Evolutionary conservation across 2,329 filamentous ascomycete species (phyloP).

Genomic region (Colletotrichum agaves): DNA sequence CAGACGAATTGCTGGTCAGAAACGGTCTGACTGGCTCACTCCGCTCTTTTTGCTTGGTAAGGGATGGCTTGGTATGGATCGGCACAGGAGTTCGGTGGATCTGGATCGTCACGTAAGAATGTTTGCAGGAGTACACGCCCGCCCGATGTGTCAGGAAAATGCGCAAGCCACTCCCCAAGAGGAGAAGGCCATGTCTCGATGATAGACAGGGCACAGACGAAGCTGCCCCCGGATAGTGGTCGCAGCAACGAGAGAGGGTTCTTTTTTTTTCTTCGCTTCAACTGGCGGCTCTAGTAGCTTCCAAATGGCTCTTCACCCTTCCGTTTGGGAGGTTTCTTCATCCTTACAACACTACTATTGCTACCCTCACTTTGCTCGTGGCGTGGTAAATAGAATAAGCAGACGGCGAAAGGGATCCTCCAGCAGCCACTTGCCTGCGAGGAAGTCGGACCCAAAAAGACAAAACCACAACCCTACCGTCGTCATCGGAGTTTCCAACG

Average conservation of each 20-base stretch:
- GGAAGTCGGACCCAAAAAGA: conserved; percentile 22
- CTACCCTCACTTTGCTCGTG: conserved; percentile 33
- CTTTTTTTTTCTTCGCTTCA: conserved; percentile 34
- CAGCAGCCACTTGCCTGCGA: conserved; percentile 6
- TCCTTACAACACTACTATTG: conserved; percentile 28
- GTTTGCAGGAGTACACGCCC: conserved; percentile 37
- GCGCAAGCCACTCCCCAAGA: conserved; percentile 34
- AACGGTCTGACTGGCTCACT: conserved; percentile 34
- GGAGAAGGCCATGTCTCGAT: conserved; percentile 36
- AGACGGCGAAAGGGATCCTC: conserved; percentile 1
- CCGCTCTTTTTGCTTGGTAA: conserved; percentile 35
- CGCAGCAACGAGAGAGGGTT: conserved; percentile 36
- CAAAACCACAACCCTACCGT: background rate
- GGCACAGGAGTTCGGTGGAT: conserved; percentile 38
- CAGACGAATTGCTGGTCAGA: conserved; percentile 26
- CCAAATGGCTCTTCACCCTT: conserved; percentile 24
- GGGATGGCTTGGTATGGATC: conserved; percentile 36
- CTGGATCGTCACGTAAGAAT: conserved; percentile 38
- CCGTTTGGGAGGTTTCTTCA: conserved; percentile 24
- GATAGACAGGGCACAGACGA: conserved; percentile 32
- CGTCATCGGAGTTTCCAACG: conserved; percentile 4
- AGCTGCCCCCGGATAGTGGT: conserved; percentile 31
- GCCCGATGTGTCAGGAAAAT: conserved; percentile 36
- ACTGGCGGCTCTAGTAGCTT: conserved; percentile 18
- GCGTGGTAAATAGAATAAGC: conserved; percentile 33